Evolutionary conservation across 148 eudicot species (phyloP).

Genomic region (Rhododendron mucronatum): DNA sequence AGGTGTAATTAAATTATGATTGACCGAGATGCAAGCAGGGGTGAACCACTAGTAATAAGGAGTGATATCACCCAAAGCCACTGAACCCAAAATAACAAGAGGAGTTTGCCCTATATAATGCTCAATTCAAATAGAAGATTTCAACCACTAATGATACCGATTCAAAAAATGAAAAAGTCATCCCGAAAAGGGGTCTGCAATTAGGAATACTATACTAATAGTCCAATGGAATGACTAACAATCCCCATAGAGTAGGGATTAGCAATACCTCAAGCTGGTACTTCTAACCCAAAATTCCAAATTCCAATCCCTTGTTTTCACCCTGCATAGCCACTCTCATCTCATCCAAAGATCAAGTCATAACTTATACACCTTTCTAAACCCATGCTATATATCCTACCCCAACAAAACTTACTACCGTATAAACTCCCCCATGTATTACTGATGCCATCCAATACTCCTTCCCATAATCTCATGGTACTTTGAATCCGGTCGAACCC

Average conservation of each 20-base stretch:
- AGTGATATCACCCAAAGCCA: too few species aligned
- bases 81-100: too few species aligned
- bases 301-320: not conserved
- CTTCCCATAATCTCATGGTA: not conserved
- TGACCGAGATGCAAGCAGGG: too few species aligned
- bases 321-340: not conserved
- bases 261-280: not conserved
- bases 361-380: not conserved
- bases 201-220: not conserved
- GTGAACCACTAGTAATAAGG: too few species aligned
- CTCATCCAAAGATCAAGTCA: not conserved
- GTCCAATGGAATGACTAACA: not conserved
- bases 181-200: not conserved
- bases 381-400: not conserved
- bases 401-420: not conserved
- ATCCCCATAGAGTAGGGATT: not conserved
- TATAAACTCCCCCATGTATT: not conserved
- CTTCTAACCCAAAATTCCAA: not conserved
- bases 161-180: too few species aligned
- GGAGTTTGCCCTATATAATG: too few species aligned
- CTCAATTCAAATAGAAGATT: too few species aligned
- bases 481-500: not conserved
- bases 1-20: too few species aligned
- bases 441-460: not conserved
- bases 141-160: too few species aligned